Conservation (phyloP, 352 stramenopile species). For the Thalassiosira livingstoniorum region DNA sequence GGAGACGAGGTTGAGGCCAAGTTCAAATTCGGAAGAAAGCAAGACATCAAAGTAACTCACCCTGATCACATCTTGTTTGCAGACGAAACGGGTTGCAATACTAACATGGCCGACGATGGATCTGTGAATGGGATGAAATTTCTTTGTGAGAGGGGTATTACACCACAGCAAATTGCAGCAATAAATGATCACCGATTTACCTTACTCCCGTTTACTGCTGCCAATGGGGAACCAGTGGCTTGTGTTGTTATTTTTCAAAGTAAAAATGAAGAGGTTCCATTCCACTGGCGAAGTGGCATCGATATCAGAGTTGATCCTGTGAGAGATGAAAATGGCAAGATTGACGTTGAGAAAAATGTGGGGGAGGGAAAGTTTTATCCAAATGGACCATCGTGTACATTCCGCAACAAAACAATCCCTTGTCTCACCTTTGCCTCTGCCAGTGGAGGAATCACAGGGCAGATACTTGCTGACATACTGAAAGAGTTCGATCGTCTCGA, state of each 20-base stretch:
- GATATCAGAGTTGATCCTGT: constrained; percentile 22
- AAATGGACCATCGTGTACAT: constrained; percentile 19
- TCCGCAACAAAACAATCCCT: constrained; percentile 26
- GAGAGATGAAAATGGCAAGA: constrained; percentile 5
- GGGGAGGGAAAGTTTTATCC: not conserved
- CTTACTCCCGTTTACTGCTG: constrained; percentile 27
- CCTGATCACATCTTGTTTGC: constrained; percentile 21
- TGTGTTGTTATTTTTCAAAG: constrained; percentile 28
- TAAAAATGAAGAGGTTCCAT: not conserved
- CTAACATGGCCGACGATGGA: constrained; percentile 27
- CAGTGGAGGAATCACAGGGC: constrained; percentile 23
- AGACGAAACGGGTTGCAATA: constrained; percentile 29
- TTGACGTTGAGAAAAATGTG: constrained; percentile 5
- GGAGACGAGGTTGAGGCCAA: constrained; percentile 7
- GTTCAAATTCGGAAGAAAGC: not conserved
- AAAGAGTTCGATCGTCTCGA: constrained; percentile 29
- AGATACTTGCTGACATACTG: constrained; percentile 29
- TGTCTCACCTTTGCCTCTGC: constrained; percentile 24
- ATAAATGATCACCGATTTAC: constrained; percentile 24
- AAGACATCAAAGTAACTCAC: constrained; percentile 29
- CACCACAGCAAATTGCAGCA: constrained; percentile 22
- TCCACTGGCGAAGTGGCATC: constrained; percentile 3
- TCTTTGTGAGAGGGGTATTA: constrained; percentile 9
- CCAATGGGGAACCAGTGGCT: constrained; percentile 11
- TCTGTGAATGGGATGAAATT: constrained; percentile 16